Evolutionary conservation across 352 stramenopile species (phyloP).

Genomic region (Pythium rhizo-oryzae): DNA sequence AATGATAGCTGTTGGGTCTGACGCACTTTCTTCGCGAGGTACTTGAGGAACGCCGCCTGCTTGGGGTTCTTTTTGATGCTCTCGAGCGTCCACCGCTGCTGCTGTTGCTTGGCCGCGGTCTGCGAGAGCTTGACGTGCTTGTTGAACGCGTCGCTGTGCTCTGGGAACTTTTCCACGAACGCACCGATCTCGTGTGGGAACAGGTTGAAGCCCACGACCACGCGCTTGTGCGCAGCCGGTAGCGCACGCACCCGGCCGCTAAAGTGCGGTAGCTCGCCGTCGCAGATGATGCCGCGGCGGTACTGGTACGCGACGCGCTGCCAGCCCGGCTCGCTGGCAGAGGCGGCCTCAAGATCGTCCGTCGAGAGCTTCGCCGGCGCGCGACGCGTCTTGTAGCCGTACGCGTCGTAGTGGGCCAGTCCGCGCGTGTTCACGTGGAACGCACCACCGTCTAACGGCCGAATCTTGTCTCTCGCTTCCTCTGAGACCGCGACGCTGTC

Average conservation of each 20-base stretch:
- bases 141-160: slow-evolving; percentile 74
- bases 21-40: slow-evolving; percentile 56
- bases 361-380: slow-evolving; percentile 40
- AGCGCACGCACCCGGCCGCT: slow-evolving; percentile 57
- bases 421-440: slow-evolving; percentile 62
- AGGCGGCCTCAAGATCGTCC: slow-evolving; percentile 44
- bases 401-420: slow-evolving; percentile 56
- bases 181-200: slow-evolving; percentile 69
- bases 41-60: slow-evolving; percentile 68
- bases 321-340: slow-evolving; percentile 42
- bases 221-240: slow-evolving; percentile 42
- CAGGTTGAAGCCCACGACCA: slow-evolving; percentile 79
- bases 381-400: slow-evolving; percentile 70
- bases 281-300: slow-evolving; percentile 63
- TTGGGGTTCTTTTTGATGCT: slow-evolving; percentile 59
- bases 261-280: slow-evolving; percentile 74
- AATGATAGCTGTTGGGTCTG: slow-evolving; percentile 38
- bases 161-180: slow-evolving; percentile 60
- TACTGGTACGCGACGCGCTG: slow-evolving; percentile 51
- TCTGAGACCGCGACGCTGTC: too few species aligned
- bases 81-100: slow-evolving; percentile 50
- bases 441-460: slow-evolving; percentile 39
- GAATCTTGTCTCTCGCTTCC: too few species aligned
- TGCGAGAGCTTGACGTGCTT: slow-evolving; percentile 77
- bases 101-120: slow-evolving; percentile 42